Conservation (phyloP, 495 filamentous ascomycete genomes). For the Filosporella fistucella region DNA sequence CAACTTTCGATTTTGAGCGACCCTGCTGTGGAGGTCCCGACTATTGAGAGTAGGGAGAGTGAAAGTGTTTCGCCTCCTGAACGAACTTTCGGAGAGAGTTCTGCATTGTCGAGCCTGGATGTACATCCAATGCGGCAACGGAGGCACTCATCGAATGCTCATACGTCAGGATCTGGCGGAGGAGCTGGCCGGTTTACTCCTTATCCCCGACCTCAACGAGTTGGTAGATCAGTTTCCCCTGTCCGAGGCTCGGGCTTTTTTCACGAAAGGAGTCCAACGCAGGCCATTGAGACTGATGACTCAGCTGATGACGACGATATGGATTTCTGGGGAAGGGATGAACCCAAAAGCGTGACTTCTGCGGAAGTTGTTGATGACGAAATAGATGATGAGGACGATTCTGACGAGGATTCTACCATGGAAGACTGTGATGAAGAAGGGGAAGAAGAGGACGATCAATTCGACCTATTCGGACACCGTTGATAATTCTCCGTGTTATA, state of each 20-base stretch:
- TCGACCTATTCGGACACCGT: slow-evolving; percentile 71
- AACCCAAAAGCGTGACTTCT: slow-evolving; percentile 24
- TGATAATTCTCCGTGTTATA: slow-evolving; percentile 25
- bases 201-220: slow-evolving; percentile 24
- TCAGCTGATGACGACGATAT: slow-evolving; percentile 46
- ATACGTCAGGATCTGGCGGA: slow-evolving; percentile 33
- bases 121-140: slow-evolving; percentile 26
- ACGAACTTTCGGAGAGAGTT: slow-evolving; percentile 1
- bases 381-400: slow-evolving; percentile 46
- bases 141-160: slow-evolving; percentile 33
- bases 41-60: slow-evolving; percentile 13
- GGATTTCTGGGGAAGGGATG: slow-evolving; percentile 57
- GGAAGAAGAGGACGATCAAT: slow-evolving; percentile 52
- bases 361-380: slow-evolving; percentile 37
- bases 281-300: slow-evolving; percentile 40
- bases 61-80: slow-evolving; percentile 5
- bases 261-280: neutral
- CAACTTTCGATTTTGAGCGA: slow-evolving; percentile 54
- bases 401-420: slow-evolving; percentile 28
- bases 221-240: slow-evolving; percentile 35
- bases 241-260: slow-evolving; percentile 17
- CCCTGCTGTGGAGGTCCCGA: slow-evolving; percentile 19
- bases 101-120: neutral
- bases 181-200: slow-evolving; percentile 30
- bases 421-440: slow-evolving; percentile 31